phyloP scores from a whole-genome alignment of 495 filamentous ascomycete genomes.

The Penicillium chermesinum region DNA sequence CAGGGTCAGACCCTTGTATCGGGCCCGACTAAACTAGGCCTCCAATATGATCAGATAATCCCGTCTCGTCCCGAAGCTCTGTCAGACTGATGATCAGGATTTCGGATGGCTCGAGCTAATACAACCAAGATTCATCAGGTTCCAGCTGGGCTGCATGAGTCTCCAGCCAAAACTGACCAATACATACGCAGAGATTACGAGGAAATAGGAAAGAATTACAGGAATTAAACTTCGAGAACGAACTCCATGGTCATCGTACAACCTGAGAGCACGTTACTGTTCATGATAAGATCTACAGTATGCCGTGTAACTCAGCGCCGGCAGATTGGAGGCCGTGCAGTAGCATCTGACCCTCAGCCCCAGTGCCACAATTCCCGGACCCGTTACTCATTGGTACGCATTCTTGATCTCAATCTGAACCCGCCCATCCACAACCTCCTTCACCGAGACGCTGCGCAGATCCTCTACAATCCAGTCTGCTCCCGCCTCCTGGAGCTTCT shows the following conservation, averaged over 20 bases:
- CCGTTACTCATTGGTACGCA: conserved; percentile 40
- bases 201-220: too few species aligned
- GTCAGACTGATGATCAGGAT: too few species aligned
- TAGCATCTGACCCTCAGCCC: background rate
- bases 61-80: background rate
- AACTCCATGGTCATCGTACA: too few species aligned
- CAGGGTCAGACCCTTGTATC: background rate
- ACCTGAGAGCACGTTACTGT: too few species aligned
- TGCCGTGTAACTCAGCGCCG: conserved; percentile 1
- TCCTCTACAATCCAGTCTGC: conserved; percentile 89
- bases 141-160: too few species aligned
- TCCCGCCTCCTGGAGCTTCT: conserved; percentile 63
- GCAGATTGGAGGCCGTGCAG: background rate
- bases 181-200: too few species aligned
- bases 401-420: conserved; percentile 51
- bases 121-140: too few species aligned
- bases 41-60: background rate
- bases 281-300: background rate
- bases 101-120: too few species aligned
- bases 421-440: conserved; percentile 45
- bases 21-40: background rate
- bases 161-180: too few species aligned
- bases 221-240: too few species aligned
- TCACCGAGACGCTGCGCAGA: conserved; percentile 62
- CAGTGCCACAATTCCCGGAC: conserved; percentile 1